Percentiles rank a stretch among this genome's conserved stretches.
phyloP scores from a whole-genome alignment of 1,284 basidiomycete species.

The Cutaneotrichosporon spelunceum region DNA sequence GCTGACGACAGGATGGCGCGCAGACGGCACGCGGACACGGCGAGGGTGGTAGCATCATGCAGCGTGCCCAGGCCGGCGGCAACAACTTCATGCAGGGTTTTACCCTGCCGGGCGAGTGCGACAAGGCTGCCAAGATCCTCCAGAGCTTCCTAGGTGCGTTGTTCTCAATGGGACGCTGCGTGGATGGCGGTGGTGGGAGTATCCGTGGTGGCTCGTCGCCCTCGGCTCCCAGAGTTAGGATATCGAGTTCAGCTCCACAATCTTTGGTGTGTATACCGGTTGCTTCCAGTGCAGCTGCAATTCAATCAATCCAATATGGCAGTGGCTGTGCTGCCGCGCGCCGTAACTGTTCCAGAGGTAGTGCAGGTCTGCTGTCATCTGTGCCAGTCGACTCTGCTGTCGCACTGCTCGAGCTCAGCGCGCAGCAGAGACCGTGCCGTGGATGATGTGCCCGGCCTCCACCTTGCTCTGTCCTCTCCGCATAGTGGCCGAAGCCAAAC shows the following conservation, averaged over 20 bases:
- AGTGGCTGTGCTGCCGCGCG: too few relatives aligned
- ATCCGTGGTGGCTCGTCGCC: background rate
- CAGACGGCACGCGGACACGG: constrained; percentile 1
- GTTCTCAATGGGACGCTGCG: background rate
- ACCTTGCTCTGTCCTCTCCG: background rate
- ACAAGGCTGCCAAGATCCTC: constrained; percentile 87
- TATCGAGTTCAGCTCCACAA: background rate
- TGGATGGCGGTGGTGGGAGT: background rate
- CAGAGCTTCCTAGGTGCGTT: constrained; percentile 78
- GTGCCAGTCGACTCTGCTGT: too few relatives aligned
- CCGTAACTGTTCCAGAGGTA: background rate
- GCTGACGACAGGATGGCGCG: constrained; percentile 36
- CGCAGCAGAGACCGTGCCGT: background rate
- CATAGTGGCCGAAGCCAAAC: background rate
- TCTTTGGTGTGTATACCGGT: background rate
- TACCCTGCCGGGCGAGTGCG: constrained; percentile 77
- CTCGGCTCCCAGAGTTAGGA: background rate
- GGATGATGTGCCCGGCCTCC: background rate
- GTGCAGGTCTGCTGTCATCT: background rate
- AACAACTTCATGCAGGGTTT: constrained; percentile 72
- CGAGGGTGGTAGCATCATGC: background rate
- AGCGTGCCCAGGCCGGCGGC: constrained; percentile 41
- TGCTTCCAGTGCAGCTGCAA: background rate
- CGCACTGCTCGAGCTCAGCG: background rate
- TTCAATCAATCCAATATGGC: background rate